Conservation (phyloP, 2,329 filamentous ascomycete species). For the Hymenoscyphus repandus region DNA sequence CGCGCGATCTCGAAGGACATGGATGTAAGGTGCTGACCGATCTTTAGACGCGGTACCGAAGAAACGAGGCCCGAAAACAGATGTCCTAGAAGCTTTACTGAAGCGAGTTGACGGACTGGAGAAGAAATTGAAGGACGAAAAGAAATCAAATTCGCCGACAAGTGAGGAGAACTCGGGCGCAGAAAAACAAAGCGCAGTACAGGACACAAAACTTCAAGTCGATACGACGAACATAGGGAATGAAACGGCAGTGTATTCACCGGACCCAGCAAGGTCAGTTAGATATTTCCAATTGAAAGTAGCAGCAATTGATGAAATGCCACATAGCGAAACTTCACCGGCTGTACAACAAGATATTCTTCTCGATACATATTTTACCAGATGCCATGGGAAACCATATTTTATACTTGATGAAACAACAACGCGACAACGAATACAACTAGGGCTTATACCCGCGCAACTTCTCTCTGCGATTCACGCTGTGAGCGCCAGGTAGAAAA, state of each 20-base stretch:
- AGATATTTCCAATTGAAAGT: slow-evolving; percentile 4
- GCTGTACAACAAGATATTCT: slow-evolving; percentile 54
- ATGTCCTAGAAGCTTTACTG: slow-evolving; percentile 76
- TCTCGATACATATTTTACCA: slow-evolving; percentile 73
- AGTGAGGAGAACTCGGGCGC: slow-evolving; percentile 16
- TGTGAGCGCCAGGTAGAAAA: slow-evolving; percentile 52
- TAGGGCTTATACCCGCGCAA: slow-evolving; percentile 46
- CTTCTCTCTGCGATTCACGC: slow-evolving; percentile 54
- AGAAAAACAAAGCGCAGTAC: slow-evolving; percentile 21
- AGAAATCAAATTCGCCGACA: slow-evolving; percentile 35
- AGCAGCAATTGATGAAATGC: slow-evolving; percentile 4
- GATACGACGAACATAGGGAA: slow-evolving; percentile 36
- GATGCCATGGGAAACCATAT: slow-evolving; percentile 77
- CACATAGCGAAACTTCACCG: slow-evolving; percentile 40
- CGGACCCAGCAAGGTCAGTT: slow-evolving; percentile 35
- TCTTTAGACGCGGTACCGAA: slow-evolving; percentile 75
- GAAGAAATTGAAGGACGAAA: slow-evolving; percentile 69
- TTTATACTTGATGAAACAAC: slow-evolving; percentile 74
- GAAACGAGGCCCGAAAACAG: slow-evolving; percentile 84
- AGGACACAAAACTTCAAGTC: slow-evolving; percentile 27
- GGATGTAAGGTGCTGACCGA: slow-evolving; percentile 11
- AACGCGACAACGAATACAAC: slow-evolving; percentile 65
- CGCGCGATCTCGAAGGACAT: slow-evolving; percentile 34
- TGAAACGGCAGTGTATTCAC: slow-evolving; percentile 40
- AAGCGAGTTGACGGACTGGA: slow-evolving; percentile 84